Evolutionary conservation across 306 rosid species (phyloP).

Genomic region (Begonia loranthoides): DNA sequence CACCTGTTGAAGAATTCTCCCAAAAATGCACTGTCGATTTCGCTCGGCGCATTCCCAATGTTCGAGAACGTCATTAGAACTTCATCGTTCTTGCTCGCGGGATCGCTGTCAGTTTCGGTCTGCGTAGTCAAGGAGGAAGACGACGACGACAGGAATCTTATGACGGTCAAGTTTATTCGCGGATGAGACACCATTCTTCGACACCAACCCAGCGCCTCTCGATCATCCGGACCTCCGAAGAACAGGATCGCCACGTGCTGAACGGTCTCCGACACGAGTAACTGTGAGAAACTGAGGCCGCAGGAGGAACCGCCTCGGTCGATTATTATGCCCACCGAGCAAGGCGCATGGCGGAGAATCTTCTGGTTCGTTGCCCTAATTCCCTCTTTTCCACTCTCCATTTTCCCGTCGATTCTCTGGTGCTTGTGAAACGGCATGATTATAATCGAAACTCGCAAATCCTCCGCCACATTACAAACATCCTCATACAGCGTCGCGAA

Average conservation of each 20-base stretch:
- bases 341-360: constrained; percentile 76
- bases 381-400: constrained; percentile 79
- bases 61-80: constrained; percentile 51
- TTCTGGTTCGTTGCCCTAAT: constrained; percentile 72
- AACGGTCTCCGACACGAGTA: constrained; percentile 21
- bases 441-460: constrained; percentile 40
- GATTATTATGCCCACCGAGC: constrained; percentile 57
- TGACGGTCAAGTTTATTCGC: constrained; percentile 44
- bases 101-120: constrained; percentile 10
- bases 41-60: constrained; percentile 30
- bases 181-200: constrained; percentile 47
- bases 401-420: constrained; percentile 74
- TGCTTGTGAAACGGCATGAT: constrained; percentile 80
- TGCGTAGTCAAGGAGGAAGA: constrained; percentile 7
- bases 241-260: constrained; percentile 68
- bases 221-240: constrained; percentile 76
- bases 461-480: constrained; percentile 69
- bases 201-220: constrained; percentile 85
- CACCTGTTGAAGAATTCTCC: constrained; percentile 65
- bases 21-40: constrained; percentile 52
- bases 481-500: constrained; percentile 54
- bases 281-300: constrained; percentile 41
- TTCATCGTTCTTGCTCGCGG: constrained; percentile 21
- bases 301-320: constrained; percentile 37
- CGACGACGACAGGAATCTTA: constrained; percentile 27